Evolutionary conservation across 129 eudicot genomes (phyloP).

Genomic region (Mikania micrantha): DNA sequence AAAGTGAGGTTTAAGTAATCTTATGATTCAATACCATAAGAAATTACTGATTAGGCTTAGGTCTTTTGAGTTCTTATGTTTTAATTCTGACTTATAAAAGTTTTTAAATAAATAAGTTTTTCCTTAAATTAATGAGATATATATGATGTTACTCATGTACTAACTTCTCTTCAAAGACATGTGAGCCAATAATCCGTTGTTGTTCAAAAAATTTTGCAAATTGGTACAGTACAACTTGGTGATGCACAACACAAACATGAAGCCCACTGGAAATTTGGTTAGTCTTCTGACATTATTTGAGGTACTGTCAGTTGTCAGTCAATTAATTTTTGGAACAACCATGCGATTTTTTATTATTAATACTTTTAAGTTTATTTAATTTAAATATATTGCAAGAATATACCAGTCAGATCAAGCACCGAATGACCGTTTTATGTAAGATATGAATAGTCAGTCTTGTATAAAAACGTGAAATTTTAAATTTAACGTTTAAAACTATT

Average conservation of each 20-base stretch:
- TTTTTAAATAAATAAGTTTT: no score
- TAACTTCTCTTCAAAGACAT: no score
- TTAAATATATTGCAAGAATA: neutral
- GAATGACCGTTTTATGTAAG: neutral
- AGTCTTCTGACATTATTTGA: constrained; percentile 28
- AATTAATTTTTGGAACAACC: constrained; percentile 4
- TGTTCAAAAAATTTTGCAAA: no score
- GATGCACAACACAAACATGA: constrained; percentile 14
- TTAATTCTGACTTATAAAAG: no score
- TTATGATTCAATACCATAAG: no score
- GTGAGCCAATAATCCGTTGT: no score
- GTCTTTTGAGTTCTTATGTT: no score
- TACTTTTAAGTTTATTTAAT: neutral
- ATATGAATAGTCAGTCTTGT: neutral
- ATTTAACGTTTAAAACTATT: no score
- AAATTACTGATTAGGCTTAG: no score
- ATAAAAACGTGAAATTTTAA: neutral
- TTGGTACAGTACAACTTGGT: constrained; percentile 20
- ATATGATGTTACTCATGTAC: no score
- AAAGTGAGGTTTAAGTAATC: no score
- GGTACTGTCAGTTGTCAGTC: constrained; percentile 18
- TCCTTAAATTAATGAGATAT: no score
- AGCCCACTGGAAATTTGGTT: constrained; percentile 20
- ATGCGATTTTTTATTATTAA: neutral
- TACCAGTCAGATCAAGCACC: neutral